These are phyloP conservation scores for Puccinia triticina DNA, from an alignment of 1,284 basidiomycete species.

Conservation along the genomic window DNA sequence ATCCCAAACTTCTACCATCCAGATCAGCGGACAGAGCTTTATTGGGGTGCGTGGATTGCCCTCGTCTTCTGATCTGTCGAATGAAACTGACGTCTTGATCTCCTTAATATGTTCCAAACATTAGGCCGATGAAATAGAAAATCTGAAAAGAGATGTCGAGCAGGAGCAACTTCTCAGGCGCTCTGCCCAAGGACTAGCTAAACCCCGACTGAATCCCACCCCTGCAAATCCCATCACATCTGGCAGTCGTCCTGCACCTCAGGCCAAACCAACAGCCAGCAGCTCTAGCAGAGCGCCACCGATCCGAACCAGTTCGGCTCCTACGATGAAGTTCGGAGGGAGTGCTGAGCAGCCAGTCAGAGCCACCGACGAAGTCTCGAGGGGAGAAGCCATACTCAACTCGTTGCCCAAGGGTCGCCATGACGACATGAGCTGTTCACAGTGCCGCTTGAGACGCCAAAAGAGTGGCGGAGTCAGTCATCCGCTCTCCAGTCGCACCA, in stretches of 20 bases:
- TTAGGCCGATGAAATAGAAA: conserved; percentile 43
- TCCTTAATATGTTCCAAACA: neutral
- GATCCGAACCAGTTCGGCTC: conserved; percentile 28
- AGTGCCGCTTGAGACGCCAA: conserved; percentile 35
- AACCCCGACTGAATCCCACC: conserved; percentile 1
- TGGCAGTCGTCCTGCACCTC: conserved; percentile 2
- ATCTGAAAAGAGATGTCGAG: conserved; percentile 37
- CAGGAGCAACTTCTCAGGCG: conserved; percentile 34
- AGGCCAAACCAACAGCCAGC: neutral
- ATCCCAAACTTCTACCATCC: conserved; percentile 39
- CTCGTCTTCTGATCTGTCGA: neutral
- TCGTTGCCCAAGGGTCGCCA: conserved; percentile 26
- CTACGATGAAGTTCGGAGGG: conserved; percentile 1
- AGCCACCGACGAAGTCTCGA: conserved; percentile 30
- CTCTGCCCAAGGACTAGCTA: neutral
- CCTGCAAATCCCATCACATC: neutral
- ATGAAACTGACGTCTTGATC: neutral
- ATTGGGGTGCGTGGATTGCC: conserved; percentile 19
- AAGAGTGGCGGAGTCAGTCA: neutral
- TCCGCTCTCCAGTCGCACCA: conserved; percentile 12
- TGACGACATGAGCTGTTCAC: conserved; percentile 46
- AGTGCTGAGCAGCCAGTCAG: neutral
- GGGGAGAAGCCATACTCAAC: conserved; percentile 47
- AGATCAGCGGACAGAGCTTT: conserved; percentile 40
- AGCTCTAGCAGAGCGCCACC: conserved; percentile 1